Percentiles rank a stretch among this genome's conserved stretches.
Conservation (phyloP, 768 basidiomycete genomes). For the Pleurotus djamor region DNA sequence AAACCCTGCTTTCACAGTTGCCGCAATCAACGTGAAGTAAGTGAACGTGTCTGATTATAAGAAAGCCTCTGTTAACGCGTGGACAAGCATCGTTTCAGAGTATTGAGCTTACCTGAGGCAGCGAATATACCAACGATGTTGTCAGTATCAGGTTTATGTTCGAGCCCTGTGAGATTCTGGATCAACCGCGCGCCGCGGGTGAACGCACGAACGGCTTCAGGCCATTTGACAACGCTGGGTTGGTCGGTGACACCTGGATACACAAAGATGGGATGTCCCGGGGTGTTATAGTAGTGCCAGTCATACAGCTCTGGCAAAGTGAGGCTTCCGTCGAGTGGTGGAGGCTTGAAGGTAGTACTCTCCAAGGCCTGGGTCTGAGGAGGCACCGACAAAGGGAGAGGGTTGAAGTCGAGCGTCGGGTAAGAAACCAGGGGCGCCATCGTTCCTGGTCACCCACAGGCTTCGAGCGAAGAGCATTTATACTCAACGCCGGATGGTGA, state of each 20-base stretch:
- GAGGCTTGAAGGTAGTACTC: conserved; percentile 24
- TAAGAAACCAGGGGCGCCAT: background rate
- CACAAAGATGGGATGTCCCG: conserved; percentile 28
- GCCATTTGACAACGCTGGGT: conserved; percentile 17
- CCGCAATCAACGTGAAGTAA: conserved; percentile 24
- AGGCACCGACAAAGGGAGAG: conserved; percentile 7
- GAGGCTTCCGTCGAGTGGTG: conserved; percentile 27
- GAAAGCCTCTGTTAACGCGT: background rate
- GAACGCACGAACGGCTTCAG: conserved; percentile 21
- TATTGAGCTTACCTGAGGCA: conserved; percentile 11
- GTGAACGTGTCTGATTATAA: conserved; percentile 24
- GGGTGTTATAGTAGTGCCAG: conserved; percentile 24
- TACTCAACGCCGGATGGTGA: too few species aligned
- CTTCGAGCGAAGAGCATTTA: too few species aligned
- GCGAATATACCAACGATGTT: conserved; percentile 20
- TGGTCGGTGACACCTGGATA: conserved; percentile 14
- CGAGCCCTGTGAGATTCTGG: conserved; percentile 1
- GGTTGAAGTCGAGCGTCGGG: background rate
- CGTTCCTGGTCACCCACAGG: too few species aligned
- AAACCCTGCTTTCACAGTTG: conserved; percentile 31
- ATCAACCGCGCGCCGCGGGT: conserved; percentile 17
- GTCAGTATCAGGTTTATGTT: conserved; percentile 1
- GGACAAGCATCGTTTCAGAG: background rate
- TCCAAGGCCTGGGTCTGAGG: conserved; percentile 23
- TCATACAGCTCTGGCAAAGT: conserved; percentile 31